Conservation (phyloP, 768 basidiomycete genomes). For the Suillus lakei region DNA sequence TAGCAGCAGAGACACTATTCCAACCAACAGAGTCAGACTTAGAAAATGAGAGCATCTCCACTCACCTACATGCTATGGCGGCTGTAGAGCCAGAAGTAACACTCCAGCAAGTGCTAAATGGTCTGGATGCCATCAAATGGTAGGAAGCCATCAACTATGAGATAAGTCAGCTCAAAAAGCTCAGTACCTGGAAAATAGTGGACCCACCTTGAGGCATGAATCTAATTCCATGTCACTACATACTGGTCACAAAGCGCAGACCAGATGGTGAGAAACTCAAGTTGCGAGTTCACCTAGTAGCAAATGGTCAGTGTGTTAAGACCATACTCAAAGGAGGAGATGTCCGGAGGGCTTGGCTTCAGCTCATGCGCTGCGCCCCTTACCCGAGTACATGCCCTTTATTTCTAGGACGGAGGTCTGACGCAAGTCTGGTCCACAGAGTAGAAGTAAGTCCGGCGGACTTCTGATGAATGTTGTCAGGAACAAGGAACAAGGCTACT, state of each 20-base stretch:
- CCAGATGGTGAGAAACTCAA: too few relatives aligned
- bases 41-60: not conserved
- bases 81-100: slow-evolving; percentile 2
- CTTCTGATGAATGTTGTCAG: too few relatives aligned
- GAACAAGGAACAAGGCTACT: too few relatives aligned
- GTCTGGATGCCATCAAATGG: slow-evolving; percentile 8
- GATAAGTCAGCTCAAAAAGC: slow-evolving; percentile 20
- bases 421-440: too few relatives aligned
- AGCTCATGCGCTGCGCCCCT: too few relatives aligned
- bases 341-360: too few relatives aligned
- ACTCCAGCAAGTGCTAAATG: slow-evolving; percentile 5
- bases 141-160: slow-evolving; percentile 17
- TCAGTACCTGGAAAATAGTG: slow-evolving; percentile 32
- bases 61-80: not conserved
- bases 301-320: too few relatives aligned
- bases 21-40: not conserved
- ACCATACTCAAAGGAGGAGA: too few relatives aligned
- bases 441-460: too few relatives aligned
- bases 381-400: too few relatives aligned
- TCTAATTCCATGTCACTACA: slow-evolving; percentile 25
- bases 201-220: slow-evolving; percentile 30
- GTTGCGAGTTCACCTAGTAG: too few relatives aligned
- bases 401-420: too few relatives aligned
- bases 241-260: slow-evolving; percentile 1
- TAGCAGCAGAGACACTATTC: not conserved